Evolutionary conservation across 169 alveolate genomes (phyloP).

Genomic region (Plasmodium chabaudi): DNA sequence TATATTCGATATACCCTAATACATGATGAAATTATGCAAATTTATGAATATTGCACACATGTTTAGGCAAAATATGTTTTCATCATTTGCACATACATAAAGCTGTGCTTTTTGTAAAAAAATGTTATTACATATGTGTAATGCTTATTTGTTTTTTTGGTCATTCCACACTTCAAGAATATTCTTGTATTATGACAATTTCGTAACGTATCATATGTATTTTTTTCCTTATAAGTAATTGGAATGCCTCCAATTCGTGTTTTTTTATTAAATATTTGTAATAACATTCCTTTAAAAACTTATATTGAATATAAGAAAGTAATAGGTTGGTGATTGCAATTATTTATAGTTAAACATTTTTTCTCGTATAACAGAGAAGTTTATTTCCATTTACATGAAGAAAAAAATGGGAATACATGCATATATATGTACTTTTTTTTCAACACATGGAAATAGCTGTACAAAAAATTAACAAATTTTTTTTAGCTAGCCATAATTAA

Average conservation of each 20-base stretch:
- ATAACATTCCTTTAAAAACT: conserved; percentile 50
- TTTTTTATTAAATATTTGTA: conserved; percentile 32
- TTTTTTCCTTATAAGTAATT: conserved; percentile 32
- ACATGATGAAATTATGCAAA: no score
- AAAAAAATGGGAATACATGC: not conserved
- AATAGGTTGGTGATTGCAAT: conserved; percentile 40
- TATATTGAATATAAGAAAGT: conserved; percentile 67
- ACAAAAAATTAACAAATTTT: not conserved
- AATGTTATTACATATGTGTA: not conserved
- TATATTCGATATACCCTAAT: no score
- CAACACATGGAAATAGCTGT: not conserved
- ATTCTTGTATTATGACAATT: conserved; percentile 18
- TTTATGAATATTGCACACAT: not conserved
- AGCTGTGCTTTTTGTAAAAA: not conserved
- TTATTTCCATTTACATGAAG: no score
- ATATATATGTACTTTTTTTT: not conserved
- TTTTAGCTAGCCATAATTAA: not conserved
- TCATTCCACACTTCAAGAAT: conserved; percentile 15
- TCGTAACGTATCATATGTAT: not conserved
- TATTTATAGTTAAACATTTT: not conserved
- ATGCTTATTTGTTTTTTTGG: not conserved
- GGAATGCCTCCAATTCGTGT: conserved; percentile 47
- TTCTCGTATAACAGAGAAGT: not conserved
- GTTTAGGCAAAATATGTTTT: not conserved
- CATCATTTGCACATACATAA: not conserved